Evolutionary conservation across 2,329 filamentous ascomycete genomes (phyloP).

Genomic region (Thelonectria blattea): DNA sequence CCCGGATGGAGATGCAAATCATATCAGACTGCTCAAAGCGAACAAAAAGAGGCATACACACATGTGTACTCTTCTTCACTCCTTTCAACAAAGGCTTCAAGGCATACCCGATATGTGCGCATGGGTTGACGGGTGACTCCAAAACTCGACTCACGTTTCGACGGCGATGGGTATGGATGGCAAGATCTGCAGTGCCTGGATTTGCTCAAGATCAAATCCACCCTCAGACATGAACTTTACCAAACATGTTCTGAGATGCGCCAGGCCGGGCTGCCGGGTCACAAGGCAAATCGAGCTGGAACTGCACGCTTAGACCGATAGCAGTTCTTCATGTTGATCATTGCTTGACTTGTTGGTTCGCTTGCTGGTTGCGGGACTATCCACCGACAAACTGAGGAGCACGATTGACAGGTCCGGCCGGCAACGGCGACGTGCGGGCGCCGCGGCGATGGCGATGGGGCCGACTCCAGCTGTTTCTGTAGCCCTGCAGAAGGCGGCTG

Average conservation of each 20-base stretch:
- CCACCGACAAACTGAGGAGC: background rate
- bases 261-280: too few relatives aligned
- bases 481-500: constrained; percentile 13
- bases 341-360: background rate
- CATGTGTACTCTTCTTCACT: too few relatives aligned
- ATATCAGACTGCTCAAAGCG: too few relatives aligned
- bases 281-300: background rate
- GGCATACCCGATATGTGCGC: too few relatives aligned
- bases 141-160: too few relatives aligned
- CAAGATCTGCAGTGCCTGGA: background rate
- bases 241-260: background rate
- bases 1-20: too few relatives aligned
- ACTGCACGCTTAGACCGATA: constrained; percentile 5
- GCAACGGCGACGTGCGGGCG: background rate
- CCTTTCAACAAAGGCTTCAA: too few relatives aligned
- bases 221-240: constrained; percentile 8
- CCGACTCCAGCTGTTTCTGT: background rate
- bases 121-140: too few relatives aligned
- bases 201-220: background rate
- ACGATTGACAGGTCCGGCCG: background rate
- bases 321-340: background rate
- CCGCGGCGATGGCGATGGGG: background rate
- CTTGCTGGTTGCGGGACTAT: background rate
- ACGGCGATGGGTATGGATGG: background rate
- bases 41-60: too few relatives aligned